These are phyloP conservation scores for Beauveria asiatica DNA, from an alignment of 2,329 filamentous ascomycete species.

Conservation along the genomic window DNA sequence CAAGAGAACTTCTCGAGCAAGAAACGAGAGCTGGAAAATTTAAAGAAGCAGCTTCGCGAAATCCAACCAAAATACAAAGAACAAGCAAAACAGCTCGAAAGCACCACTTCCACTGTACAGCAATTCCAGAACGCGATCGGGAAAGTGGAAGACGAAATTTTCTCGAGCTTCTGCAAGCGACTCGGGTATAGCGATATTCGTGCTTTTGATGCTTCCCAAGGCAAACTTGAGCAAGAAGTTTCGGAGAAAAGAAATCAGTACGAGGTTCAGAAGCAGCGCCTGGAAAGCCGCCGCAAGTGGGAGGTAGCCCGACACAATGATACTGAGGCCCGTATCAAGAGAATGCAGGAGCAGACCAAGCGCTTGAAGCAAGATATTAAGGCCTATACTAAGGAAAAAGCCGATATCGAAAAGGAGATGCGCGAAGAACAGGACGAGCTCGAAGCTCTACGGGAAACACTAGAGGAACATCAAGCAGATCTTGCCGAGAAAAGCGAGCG, in stretches of 20 bases:
- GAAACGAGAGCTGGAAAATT: constrained; percentile 68
- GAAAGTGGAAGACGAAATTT: constrained; percentile 80
- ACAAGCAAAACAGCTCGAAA: constrained; percentile 60
- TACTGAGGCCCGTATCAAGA: constrained; percentile 59
- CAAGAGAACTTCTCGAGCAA: constrained; percentile 80
- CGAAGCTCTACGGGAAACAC: constrained; percentile 62
- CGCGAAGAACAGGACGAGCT: constrained; percentile 67
- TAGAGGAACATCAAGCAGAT: constrained; percentile 60
- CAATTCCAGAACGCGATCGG: constrained; percentile 57
- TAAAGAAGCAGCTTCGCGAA: constrained; percentile 64
- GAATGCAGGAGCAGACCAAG: constrained; percentile 57
- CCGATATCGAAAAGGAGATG: constrained; percentile 63
- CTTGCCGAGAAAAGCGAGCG: constrained; percentile 63
- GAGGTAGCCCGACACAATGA: constrained; percentile 43
- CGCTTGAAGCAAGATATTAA: constrained; percentile 62
- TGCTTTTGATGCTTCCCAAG: constrained; percentile 88
- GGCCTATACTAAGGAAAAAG: constrained; percentile 62
- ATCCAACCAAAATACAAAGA: constrained; percentile 70
- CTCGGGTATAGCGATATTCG: constrained; percentile 85
- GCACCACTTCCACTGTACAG: constrained; percentile 39
- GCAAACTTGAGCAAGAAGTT: constrained; percentile 82
- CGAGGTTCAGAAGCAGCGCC: constrained; percentile 69
- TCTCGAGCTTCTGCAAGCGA: constrained; percentile 73
- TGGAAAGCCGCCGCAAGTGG: constrained; percentile 55
- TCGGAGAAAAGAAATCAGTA: constrained; percentile 82